Evolutionary conservation across 352 stramenopile genomes (phyloP), one percentile per base, ranked within the genome.

Genomic region (Pelagophyceae sp.): DNA sequence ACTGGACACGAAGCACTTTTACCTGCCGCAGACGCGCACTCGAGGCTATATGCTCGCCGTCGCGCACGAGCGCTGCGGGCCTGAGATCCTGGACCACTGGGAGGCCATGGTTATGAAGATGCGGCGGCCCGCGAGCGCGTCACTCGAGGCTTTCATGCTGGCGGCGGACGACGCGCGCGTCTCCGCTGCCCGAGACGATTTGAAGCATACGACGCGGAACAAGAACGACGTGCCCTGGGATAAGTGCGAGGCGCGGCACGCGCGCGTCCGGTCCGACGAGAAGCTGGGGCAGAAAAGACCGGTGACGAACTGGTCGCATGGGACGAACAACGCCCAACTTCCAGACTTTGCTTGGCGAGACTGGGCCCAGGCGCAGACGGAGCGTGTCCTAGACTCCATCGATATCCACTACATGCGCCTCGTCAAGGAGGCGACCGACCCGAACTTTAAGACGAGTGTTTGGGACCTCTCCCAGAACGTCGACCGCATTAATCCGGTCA

Each of bases 391-490:
- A 35, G 81, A 86, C 63, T 74, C 77, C 29, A 82, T 84, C 60
- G 82, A 85, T 61, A 84, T 85, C 38, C 78, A 88, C 60, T 88
- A 87, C 75, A 87, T 83, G 83, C 75, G 82, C 38, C 72, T 84
- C 35, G 79, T 79, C 32, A 72, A 77, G 67, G 38, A 72, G 27
- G 72, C 64, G 3, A 70, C 79, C 25, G 82, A 85, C 72, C 32
- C 51, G 3, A 79, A 76, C 32, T 83, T 84, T 78, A 84, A 84
- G 78, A 84, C 82, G 23, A 79, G 80, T 61, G 78, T 83, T 37
- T 90, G 85, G 85, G 86, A 90, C 70, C 80, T 90, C 29, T 82
- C 72, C 19, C 85, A 89, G 80, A 89, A 88, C 77, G 79, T 78
- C 6, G 80, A 77, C 32, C 86, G 80, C 72, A 83, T 83, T 37